phyloP scores from a whole-genome alignment of 2,329 filamentous ascomycete genomes.

The Spiromastix sp. region DNA sequence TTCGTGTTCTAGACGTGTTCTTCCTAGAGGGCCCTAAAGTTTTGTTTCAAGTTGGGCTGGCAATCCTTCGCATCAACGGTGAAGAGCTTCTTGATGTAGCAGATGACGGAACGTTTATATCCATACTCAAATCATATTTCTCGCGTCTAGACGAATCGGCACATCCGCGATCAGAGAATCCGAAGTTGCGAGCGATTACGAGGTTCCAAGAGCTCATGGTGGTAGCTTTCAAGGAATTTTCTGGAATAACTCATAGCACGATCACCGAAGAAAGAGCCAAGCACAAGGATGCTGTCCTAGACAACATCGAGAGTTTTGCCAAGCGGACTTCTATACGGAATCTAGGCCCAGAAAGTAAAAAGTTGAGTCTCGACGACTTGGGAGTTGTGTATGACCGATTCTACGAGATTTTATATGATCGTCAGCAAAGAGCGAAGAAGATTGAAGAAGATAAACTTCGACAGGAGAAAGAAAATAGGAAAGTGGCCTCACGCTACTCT shows the following conservation, averaged over 20 bases:
- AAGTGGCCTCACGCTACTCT: slow-evolving; percentile 26
- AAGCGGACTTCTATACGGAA: slow-evolving; percentile 96
- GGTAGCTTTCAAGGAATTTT: slow-evolving; percentile 96
- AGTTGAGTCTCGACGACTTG: slow-evolving; percentile 73
- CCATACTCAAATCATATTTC: slow-evolving; percentile 90
- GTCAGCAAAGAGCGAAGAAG: slow-evolving; percentile 70
- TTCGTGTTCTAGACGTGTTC: slow-evolving; percentile 92
- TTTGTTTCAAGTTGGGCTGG: slow-evolving; percentile 88
- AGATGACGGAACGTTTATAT: slow-evolving; percentile 95
- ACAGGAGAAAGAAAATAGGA: slow-evolving; percentile 48
- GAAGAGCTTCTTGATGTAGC: slow-evolving; percentile 88
- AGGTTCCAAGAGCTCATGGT: slow-evolving; percentile 98
- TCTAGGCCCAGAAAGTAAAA: slow-evolving; percentile 89
- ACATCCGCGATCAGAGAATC: slow-evolving; percentile 89
- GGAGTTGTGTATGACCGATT: slow-evolving; percentile 89
- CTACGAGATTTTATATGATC: slow-evolving; percentile 82
- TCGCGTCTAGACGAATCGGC: slow-evolving; percentile 87
- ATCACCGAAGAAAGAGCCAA: slow-evolving; percentile 81
- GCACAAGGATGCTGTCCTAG: slow-evolving; percentile 88
- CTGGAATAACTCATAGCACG: slow-evolving; percentile 84
- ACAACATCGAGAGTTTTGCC: slow-evolving; percentile 93
- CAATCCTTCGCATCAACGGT: slow-evolving; percentile 94
- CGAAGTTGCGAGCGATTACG: slow-evolving; percentile 86
- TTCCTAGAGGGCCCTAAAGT: slow-evolving; percentile 97
- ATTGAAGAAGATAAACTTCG: slow-evolving; percentile 63